Percentiles rank a stretch among this genome's conserved stretches.
Evolutionary conservation across 2,329 filamentous ascomycete species (phyloP).

Genomic region (Epicoccum nigrum): DNA sequence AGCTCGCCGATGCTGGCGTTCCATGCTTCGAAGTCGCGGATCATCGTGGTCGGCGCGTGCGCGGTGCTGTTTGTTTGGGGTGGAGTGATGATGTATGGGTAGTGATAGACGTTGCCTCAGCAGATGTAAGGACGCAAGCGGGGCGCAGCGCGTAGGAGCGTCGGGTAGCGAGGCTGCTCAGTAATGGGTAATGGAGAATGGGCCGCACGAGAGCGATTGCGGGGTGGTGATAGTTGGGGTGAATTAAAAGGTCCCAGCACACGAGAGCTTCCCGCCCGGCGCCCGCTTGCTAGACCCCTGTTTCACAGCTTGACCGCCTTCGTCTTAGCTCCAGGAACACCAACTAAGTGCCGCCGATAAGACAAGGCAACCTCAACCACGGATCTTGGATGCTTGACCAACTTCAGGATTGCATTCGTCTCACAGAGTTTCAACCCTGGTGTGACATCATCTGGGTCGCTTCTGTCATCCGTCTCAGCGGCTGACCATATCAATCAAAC

Average conservation of each 20-base stretch:
- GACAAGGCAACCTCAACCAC: neutral
- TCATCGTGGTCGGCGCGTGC: slow-evolving; percentile 44
- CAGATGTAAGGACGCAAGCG: neutral
- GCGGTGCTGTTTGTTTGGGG: slow-evolving; percentile 9
- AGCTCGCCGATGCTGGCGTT: slow-evolving; percentile 60
- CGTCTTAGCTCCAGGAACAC: slow-evolving; percentile 12
- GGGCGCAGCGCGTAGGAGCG: neutral
- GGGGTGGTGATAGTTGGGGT: slow-evolving; percentile 13
- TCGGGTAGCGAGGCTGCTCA: neutral
- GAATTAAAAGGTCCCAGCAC: slow-evolving; percentile 16
- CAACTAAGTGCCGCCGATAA: slow-evolving; percentile 4
- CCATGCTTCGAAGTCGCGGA: slow-evolving; percentile 63
- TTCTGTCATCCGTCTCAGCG: too few relatives aligned
- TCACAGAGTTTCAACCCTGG: too few relatives aligned
- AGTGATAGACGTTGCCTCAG: neutral
- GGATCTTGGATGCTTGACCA: neutral
- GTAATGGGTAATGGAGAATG: neutral
- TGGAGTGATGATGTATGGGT: neutral
- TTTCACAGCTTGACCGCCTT: slow-evolving; percentile 10
- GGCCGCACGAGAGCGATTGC: slow-evolving; percentile 8
- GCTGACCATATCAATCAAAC: too few relatives aligned
- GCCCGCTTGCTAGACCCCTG: slow-evolving; percentile 13
- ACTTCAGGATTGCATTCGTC: neutral
- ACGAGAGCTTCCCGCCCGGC: slow-evolving; percentile 10
- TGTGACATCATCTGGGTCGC: too few relatives aligned